Evolutionary conservation across 2,329 filamentous ascomycete species (phyloP), one percentile per base, ranked within the genome.

Genomic region (Bertia moriformis): DNA sequence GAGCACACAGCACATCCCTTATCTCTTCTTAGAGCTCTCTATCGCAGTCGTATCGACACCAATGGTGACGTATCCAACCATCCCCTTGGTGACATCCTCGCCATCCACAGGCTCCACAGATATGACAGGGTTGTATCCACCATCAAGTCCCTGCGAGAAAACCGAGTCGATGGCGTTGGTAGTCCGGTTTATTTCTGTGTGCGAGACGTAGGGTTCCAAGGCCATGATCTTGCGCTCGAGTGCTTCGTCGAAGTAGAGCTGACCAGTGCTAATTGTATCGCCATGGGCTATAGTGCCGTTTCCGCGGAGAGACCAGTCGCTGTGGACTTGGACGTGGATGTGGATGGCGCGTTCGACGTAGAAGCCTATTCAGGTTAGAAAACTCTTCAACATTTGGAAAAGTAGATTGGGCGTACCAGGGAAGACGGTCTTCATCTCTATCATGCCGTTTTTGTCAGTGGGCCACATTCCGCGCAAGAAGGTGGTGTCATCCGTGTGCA

Each of bases 131-230:
- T n/a, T 27, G 22, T 27, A 27, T 10, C 22, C 22, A n/a, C 22
- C 22, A 7, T 7, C n/a, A n/a, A 27, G n/a, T 7, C 22, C 22
- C 7, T 10, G n/a, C n/a, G 22, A n/a, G 22, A 27, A 27, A 27
- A 27, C 12, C 29, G 32, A 15, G 24, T 40, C 17, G 14, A 41
- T 36, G 13, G 37, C 47, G 40, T 60, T 61, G 13, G 47, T 51
- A 7, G 54, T 58, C 10, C 58, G 53, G 38, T 59, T 51, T 32
- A 59, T 57, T 43, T 52, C 18, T 1, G 51, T 57, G 40, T 59
- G 55, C 4, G 42, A 47, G 3, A 19, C 45, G 36, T 60, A 60
- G 2, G 56, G 56, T 41, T 57, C 48, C 3, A 57, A 33, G 1
- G 49, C 50, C 51, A 57, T 57, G 15, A 60, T 49, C 40, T 53